A percentile compares a stretch with the other conserved stretches of the same genome.
phyloP scores from a whole-genome alignment of 371 early-diverging fungal species.

The Zychaea mexicana region DNA sequence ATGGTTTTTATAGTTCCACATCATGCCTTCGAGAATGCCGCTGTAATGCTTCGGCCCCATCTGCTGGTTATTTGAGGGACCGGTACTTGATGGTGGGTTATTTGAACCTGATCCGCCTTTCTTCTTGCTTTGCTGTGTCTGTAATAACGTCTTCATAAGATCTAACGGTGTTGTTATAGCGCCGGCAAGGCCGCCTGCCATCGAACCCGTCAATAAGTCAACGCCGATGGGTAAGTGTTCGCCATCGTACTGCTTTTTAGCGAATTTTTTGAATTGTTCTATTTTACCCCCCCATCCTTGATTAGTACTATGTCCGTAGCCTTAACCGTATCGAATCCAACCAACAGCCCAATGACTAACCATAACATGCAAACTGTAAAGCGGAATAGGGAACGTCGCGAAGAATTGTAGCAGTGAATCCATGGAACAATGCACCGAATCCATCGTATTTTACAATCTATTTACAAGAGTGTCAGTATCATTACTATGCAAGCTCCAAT shows the following conservation, averaged over 20 bases:
- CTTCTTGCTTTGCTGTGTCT: slow-evolving; percentile 58
- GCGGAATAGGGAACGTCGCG: slow-evolving; percentile 78
- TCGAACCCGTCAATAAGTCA: slow-evolving; percentile 61
- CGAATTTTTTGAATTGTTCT: slow-evolving; percentile 56
- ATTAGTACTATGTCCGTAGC: not conserved
- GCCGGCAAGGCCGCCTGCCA: slow-evolving; percentile 73
- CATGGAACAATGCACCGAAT: slow-evolving; percentile 64
- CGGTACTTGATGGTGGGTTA: slow-evolving; percentile 9
- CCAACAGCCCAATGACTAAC: slow-evolving; percentile 40
- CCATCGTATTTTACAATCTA: slow-evolving; percentile 72
- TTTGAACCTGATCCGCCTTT: slow-evolving; percentile 22
- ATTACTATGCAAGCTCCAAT: too few species aligned
- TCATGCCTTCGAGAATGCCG: slow-evolving; percentile 65
- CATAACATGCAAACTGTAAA: slow-evolving; percentile 74
- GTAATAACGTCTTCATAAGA: slow-evolving; percentile 70
- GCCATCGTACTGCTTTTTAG: slow-evolving; percentile 29
- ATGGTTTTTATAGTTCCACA: slow-evolving; percentile 64
- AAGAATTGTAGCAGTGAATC: slow-evolving; percentile 67
- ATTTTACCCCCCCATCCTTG: not conserved
- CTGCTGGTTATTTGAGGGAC: slow-evolving; percentile 16
- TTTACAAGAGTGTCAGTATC: too few species aligned
- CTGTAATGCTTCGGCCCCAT: slow-evolving; percentile 55
- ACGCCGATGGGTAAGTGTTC: slow-evolving; percentile 50
- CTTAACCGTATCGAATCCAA: not conserved
- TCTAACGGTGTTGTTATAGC: slow-evolving; percentile 72